These are phyloP conservation scores for Dryadomyces quercus-mongolicae DNA, from an alignment of 2,329 filamentous ascomycete genomes.

Conservation along the genomic window DNA sequence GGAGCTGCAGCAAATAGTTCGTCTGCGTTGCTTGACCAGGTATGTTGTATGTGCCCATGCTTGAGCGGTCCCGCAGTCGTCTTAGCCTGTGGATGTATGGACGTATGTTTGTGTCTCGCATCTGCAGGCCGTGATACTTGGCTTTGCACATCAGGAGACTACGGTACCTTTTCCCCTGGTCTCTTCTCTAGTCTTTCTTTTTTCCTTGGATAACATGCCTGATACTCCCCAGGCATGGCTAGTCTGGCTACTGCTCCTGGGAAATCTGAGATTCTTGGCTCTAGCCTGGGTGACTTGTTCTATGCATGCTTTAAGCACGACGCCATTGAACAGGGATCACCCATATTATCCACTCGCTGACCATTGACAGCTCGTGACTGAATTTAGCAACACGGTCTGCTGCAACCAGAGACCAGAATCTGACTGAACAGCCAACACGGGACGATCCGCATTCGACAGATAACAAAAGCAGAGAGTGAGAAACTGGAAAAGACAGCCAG, in stretches of 20 bases:
- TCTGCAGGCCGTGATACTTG: too few species aligned
- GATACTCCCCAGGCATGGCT: too few species aligned
- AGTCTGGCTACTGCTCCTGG: too few species aligned
- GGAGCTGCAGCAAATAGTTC: neutral
- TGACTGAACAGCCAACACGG: neutral
- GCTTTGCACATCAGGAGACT: too few species aligned
- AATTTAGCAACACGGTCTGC: neutral
- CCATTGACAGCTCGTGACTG: neutral
- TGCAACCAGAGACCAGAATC: neutral
- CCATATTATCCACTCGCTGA: too few species aligned
- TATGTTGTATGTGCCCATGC: neutral
- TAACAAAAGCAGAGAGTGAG: neutral
- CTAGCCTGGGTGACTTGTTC: neutral
- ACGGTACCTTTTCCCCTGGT: too few species aligned
- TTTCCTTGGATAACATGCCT: neutral
- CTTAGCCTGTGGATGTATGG: too few species aligned
- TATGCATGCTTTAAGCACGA: neutral
- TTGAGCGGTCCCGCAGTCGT: neutral
- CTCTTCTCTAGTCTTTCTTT: too few species aligned
- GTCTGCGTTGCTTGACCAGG: neutral
- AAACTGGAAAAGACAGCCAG: neutral
- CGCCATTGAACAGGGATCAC: neutral
- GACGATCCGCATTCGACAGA: neutral
- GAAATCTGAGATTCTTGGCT: neutral
- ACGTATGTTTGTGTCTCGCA: too few species aligned